A percentile compares a stretch with the other conserved stretches of the same genome.
phyloP scores from a whole-genome alignment of 1,139 yeast species.

The Yamadazyma sp. region DNA sequence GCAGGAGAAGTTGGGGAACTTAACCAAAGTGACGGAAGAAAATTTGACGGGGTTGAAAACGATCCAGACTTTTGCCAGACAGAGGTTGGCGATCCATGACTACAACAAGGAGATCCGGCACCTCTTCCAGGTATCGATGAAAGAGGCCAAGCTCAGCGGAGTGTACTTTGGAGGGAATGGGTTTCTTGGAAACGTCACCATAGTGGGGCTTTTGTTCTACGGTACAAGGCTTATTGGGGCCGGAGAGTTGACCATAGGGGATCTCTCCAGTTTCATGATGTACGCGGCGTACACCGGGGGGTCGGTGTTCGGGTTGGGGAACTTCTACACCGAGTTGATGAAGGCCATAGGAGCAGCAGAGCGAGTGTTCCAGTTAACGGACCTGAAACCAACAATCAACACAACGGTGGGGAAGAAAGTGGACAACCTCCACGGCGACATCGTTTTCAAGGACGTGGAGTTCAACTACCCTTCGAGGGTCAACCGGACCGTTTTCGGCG shows the following conservation, averaged over 20 bases:
- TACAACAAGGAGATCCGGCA: constrained; percentile 68
- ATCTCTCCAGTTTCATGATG: constrained; percentile 87
- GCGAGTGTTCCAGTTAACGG: constrained; percentile 82
- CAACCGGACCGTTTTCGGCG: constrained; percentile 62
- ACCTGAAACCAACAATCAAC: constrained; percentile 67
- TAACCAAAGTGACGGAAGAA: constrained; percentile 91
- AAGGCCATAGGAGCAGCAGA: constrained; percentile 97
- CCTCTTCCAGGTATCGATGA: constrained; percentile 72
- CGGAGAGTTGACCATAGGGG: constrained; percentile 81
- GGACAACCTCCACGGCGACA: constrained; percentile 35
- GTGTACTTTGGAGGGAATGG: constrained; percentile 78
- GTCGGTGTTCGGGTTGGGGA: constrained; percentile 86
- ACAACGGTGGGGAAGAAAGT: constrained; percentile 59
- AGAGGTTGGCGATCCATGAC: constrained; percentile 49
- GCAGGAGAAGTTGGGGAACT: constrained; percentile 82
- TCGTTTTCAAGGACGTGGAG: constrained; percentile 63
- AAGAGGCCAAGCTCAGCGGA: constrained; percentile 78
- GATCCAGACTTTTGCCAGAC: constrained; percentile 88
- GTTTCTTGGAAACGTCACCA: constrained; percentile 76
- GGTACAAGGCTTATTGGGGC: constrained; percentile 78
- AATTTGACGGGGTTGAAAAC: constrained; percentile 84
- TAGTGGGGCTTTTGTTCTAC: constrained; percentile 70
- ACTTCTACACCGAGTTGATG: constrained; percentile 90
- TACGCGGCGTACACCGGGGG: constrained; percentile 92
- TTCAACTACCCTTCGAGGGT: constrained; percentile 90